Evolutionary conservation across 2,329 filamentous ascomycete genomes (phyloP).

Genomic region (Diaporthe amygdali): DNA sequence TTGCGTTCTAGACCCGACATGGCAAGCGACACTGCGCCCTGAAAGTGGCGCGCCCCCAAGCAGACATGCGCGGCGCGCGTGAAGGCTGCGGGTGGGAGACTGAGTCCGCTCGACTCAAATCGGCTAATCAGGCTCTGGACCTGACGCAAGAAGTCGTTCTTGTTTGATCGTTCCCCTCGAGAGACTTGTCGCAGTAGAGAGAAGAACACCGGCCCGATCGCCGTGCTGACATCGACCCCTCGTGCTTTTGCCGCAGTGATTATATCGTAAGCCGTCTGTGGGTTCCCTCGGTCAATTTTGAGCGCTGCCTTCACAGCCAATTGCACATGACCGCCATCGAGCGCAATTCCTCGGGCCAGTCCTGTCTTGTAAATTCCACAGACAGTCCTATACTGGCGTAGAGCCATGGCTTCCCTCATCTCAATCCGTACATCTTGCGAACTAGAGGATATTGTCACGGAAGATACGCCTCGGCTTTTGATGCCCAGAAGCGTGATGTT

Average conservation of each 20-base stretch:
- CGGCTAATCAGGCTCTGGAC: conserved; percentile 30
- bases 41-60: conserved; percentile 32
- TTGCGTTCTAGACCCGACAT: conserved; percentile 31
- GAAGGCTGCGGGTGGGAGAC: conserved; percentile 32
- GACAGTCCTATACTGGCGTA: conserved; percentile 11
- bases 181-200: conserved; percentile 42
- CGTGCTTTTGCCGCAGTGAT: conserved; percentile 44
- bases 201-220: conserved; percentile 45
- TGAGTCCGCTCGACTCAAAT: conserved; percentile 30
- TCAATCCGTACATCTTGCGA: conserved; percentile 18
- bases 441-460: neutral
- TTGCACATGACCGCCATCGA: conserved; percentile 48
- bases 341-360: conserved; percentile 38
- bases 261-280: conserved; percentile 42
- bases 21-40: conserved; percentile 35
- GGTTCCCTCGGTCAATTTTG: conserved; percentile 30
- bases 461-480: neutral
- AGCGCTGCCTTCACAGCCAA: conserved; percentile 52
- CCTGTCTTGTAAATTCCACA: conserved; percentile 43
- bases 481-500: conserved; percentile 13
- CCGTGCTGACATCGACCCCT: conserved; percentile 48
- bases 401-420: conserved; percentile 19
- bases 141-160: conserved; percentile 28
- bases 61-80: conserved; percentile 37
- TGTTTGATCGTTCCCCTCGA: conserved; percentile 21